phyloP scores from a whole-genome alignment of 1,139 yeast species.

The Spathaspora sp. region DNA sequence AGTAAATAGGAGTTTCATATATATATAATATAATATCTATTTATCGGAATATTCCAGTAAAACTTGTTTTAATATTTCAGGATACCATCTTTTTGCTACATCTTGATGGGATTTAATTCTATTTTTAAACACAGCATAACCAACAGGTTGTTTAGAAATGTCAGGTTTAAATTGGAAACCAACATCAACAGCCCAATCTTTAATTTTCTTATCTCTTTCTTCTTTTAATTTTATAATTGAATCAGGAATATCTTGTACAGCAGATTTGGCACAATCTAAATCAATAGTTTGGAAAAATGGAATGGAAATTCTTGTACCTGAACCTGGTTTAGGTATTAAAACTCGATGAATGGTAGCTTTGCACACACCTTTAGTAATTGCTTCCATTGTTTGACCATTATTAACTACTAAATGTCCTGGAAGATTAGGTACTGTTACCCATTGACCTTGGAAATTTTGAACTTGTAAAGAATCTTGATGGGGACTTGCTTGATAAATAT shows the following conservation, averaged over 20 bases:
- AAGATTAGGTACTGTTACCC: constrained; percentile 54
- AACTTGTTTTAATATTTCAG: constrained; percentile 43
- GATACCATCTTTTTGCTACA: constrained; percentile 65
- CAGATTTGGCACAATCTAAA: constrained; percentile 41
- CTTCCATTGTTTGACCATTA: constrained; percentile 56
- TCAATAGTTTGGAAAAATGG: constrained; percentile 58
- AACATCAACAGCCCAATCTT: constrained; percentile 42
- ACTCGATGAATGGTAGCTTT: constrained; percentile 72
- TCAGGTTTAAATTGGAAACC: constrained; percentile 54
- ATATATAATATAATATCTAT: background rate
- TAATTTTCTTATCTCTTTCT: constrained; percentile 37
- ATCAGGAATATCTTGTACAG: constrained; percentile 30
- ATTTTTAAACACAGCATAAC: constrained; percentile 61
- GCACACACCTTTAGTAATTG: constrained; percentile 53
- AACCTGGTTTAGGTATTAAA: constrained; percentile 50
- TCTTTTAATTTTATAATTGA: constrained; percentile 32
- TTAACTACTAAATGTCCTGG: constrained; percentile 50
- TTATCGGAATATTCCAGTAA: constrained; percentile 15
- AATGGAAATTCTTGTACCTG: constrained; percentile 52
- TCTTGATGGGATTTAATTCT: constrained; percentile 67
- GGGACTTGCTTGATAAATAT: constrained; percentile 57
- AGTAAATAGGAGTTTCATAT: background rate
- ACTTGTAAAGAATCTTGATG: constrained; percentile 56
- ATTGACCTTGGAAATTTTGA: constrained; percentile 59
- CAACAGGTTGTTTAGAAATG: constrained; percentile 47